Evolutionary conservation across 768 basidiomycete genomes (phyloP).

Genomic region (Brasilioporus rufonigricans): DNA sequence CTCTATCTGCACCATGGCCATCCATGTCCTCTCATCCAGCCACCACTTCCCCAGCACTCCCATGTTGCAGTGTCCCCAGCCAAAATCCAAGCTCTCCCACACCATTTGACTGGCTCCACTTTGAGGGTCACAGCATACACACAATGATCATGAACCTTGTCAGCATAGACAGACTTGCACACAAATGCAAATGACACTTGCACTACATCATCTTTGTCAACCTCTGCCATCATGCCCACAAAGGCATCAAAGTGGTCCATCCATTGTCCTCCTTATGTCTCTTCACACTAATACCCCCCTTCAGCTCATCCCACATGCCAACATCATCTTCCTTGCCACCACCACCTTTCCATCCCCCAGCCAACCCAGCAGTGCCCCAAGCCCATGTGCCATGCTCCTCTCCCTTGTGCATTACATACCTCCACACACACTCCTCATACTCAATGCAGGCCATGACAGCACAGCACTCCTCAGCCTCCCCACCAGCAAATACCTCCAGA

Average conservation of each 20-base stretch:
- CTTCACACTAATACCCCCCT: background rate
- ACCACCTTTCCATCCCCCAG: slow-evolving; percentile 19
- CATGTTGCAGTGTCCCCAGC: slow-evolving; percentile 24
- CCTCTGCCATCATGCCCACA: slow-evolving; percentile 67
- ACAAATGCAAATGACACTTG: slow-evolving; percentile 80
- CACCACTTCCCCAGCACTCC: slow-evolving; percentile 26
- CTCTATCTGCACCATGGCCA: slow-evolving; percentile 30
- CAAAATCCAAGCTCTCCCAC: slow-evolving; percentile 59
- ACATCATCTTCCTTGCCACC: slow-evolving; percentile 67
- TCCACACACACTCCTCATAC: slow-evolving; percentile 76
- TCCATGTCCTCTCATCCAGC: slow-evolving; percentile 34
- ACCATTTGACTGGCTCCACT: slow-evolving; percentile 85
- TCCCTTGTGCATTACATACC: slow-evolving; percentile 66
- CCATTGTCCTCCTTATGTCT: background rate
- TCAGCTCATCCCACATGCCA: slow-evolving; percentile 79
- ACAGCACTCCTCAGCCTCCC: slow-evolving; percentile 79
- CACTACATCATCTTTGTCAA: slow-evolving; percentile 82
- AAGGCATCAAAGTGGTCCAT: slow-evolving; percentile 78
- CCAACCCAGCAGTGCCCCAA: slow-evolving; percentile 37
- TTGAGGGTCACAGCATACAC: slow-evolving; percentile 78
- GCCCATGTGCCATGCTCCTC: slow-evolving; percentile 74
- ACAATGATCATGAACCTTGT: slow-evolving; percentile 76
- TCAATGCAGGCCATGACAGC: slow-evolving; percentile 77
- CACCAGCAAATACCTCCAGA: slow-evolving; percentile 83
- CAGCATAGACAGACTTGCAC: slow-evolving; percentile 77